Base-by-base conservation (phyloP, 768 basidiomycete genomes). In the Hericium erinaceus region DNA sequence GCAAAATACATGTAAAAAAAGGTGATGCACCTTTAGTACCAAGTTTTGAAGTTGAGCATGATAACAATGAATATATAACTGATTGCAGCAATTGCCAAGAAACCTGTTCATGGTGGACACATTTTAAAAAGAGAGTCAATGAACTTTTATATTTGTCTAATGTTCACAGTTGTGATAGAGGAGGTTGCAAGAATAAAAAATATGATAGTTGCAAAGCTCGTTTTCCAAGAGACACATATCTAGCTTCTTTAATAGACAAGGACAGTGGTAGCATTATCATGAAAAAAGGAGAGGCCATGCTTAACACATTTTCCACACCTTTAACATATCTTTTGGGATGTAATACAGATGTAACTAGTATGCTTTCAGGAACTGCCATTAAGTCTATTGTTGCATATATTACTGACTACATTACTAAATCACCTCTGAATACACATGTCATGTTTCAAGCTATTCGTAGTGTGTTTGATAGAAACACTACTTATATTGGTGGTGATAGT, bases 331-430 rank as follows among this genome's bases (percentile, higher is more conserved):
- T 74, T 0, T 18, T 74, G 2, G 40, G 70, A 8, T 73, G 71
- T 53, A 77, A 77, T 53, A 70, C 73, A 5, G 74, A 77, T 64
- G 67, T 73, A 0, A 72, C 73, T 0, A 69, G 69, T 55, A 52
- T 77, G 1, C 52, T 70, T 16, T 75, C 73, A 18, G 75, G 75
- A 0, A 77, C 75, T 3, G 64, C 71, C 0, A 66, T 77, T 1
- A 74, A 75, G 52, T 67, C 72, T 15, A 65, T 74, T 2, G 57
- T 75, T 0, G 62, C 68, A 20, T 77, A 76, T 64, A 66, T 76
- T 0, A 67, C 75, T 4, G 74, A 79, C 39, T 79, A 79, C 61
- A 67, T 78, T 0, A 76, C 74, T 0, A 79, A 79, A 59, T 48
- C 65, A 0, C 46, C 62, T 2, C 57, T 79, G 13, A 78, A 76